These are phyloP conservation scores for Aspergillus sergii DNA, from an alignment of 2,329 filamentous ascomycete species.

Conservation along the genomic window DNA sequence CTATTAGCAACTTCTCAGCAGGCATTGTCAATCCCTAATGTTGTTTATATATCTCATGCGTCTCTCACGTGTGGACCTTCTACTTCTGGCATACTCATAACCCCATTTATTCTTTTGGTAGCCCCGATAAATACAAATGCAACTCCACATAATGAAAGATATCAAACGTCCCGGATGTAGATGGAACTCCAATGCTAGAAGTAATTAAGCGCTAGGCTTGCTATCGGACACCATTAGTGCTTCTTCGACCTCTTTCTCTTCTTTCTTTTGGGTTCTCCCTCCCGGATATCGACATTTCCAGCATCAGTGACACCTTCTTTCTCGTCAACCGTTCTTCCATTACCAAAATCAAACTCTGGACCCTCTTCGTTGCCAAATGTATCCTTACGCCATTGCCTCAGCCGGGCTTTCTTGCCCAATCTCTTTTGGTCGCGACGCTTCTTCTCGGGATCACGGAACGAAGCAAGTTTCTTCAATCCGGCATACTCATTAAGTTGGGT, in stretches of 20 bases:
- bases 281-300: conserved; percentile 45
- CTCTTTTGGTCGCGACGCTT: conserved; percentile 86
- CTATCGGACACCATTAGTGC: conserved; percentile 30
- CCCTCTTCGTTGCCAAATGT: conserved; percentile 66
- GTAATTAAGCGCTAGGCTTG: background rate
- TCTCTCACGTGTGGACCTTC: background rate
- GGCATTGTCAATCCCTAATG: background rate
- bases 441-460: conserved; percentile 85
- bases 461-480: conserved; percentile 90
- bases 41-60: background rate
- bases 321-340: conserved; percentile 24
- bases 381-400: conserved; percentile 81
- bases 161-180: conserved; percentile 2
- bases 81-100: background rate
- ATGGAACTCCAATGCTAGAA: conserved; percentile 2
- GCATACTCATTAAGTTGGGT: conserved; percentile 84
- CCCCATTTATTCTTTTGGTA: background rate
- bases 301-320: conserved; percentile 27
- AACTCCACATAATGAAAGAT: background rate
- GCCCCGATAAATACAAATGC: background rate
- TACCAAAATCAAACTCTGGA: conserved; percentile 36
- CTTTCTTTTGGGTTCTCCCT: conserved; percentile 42
- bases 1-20: background rate
- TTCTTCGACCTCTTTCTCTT: conserved; percentile 51
- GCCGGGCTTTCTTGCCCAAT: conserved; percentile 86